Percentiles rank a stretch among this genome's conserved stretches.
phyloP scores from a whole-genome alignment of 257 asterid genomes.

The Primulina huaijiensis region DNA sequence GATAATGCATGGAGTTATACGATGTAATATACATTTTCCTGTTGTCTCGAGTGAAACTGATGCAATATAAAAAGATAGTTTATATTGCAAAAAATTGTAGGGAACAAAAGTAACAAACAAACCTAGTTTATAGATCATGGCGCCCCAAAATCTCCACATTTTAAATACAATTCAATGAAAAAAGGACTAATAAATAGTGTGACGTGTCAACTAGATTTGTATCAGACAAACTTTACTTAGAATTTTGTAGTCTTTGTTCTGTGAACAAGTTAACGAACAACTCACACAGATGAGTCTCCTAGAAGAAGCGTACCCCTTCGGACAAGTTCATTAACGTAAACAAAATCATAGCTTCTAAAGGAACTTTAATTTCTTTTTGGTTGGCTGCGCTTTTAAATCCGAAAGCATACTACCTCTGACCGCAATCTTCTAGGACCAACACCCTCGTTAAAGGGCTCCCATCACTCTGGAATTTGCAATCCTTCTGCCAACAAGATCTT shows the following conservation, averaged over 20 bases:
- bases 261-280: not conserved
- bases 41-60: no score
- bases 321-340: no score
- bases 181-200: not conserved
- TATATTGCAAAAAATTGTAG: no score
- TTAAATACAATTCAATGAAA: no score
- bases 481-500: slow-evolving; percentile 63
- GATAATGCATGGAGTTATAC: no score
- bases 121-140: not conserved
- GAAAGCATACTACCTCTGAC: not conserved
- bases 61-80: not conserved
- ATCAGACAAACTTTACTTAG: not conserved
- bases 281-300: not conserved
- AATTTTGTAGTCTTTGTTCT: not conserved
- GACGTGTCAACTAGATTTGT: not conserved
- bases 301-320: not conserved
- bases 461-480: slow-evolving; percentile 58
- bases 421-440: slow-evolving; percentile 35
- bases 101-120: no score
- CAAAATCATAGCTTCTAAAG: not conserved
- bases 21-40: no score
- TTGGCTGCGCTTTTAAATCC: not conserved
- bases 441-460: slow-evolving; percentile 38
- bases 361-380: not conserved
- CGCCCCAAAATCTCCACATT: not conserved